A percentile compares a stretch with the other conserved stretches of the same genome.
Conservation (phyloP, 192 early-diverging fungal species). For the Ambispora gerdemannii region DNA sequence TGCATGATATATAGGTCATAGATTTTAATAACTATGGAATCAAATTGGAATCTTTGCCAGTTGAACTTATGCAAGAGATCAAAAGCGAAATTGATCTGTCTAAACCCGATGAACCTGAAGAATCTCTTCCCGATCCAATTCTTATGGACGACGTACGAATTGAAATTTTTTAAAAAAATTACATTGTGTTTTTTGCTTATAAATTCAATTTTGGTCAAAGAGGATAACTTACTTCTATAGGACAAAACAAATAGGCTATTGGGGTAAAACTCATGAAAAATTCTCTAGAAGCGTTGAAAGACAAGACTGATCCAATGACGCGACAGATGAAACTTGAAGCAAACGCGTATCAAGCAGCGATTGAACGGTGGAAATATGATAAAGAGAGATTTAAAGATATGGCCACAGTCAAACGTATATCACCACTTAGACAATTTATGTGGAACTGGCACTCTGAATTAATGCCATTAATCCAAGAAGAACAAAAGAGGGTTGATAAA, state of each 20-base stretch:
- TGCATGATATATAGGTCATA: neutral
- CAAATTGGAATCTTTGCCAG: neutral
- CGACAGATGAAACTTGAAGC: conserved; percentile 81
- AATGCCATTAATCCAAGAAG: conserved; percentile 64
- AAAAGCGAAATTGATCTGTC: neutral
- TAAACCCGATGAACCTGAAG: no score
- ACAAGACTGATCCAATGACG: conserved; percentile 60
- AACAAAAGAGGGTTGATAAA: conserved; percentile 58
- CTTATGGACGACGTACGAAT: neutral
- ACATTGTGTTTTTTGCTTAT: neutral
- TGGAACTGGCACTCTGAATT: conserved; percentile 76
- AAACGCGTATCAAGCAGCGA: conserved; percentile 71
- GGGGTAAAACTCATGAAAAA: conserved; percentile 76
- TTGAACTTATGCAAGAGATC: neutral
- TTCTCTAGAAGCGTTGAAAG: conserved; percentile 57
- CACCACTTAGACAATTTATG: conserved; percentile 55
- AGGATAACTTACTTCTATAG: no score
- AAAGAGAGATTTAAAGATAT: conserved; percentile 52
- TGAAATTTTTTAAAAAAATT: neutral
- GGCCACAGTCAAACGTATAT: conserved; percentile 50
- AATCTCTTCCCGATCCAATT: neutral
- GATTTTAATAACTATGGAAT: neutral
- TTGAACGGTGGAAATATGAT: conserved; percentile 59
- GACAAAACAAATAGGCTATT: conserved; percentile 49
- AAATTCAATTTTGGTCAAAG: neutral